These are phyloP conservation scores for Lactifluus volemus DNA, from an alignment of 768 basidiomycete species.

Conservation along the genomic window DNA sequence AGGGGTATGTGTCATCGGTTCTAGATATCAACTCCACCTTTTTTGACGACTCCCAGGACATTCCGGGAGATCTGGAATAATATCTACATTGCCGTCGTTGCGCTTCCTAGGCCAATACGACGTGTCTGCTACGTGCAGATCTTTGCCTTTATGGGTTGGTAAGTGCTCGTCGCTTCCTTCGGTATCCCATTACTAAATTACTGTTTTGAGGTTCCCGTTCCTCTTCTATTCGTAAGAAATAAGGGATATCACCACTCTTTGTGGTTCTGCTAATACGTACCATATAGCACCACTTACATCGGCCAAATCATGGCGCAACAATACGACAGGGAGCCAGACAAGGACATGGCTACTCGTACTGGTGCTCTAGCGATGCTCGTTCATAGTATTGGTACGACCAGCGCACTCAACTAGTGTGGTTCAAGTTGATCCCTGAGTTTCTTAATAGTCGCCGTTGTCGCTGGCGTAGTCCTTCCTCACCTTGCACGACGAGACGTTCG, in stretches of 20 bases:
- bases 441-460: conserved; percentile 66
- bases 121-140: conserved; percentile 90
- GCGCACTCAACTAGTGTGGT: conserved; percentile 20
- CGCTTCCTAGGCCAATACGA: conserved; percentile 75
- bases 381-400: conserved; percentile 69
- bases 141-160: conserved; percentile 97
- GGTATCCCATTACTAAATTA: conserved; percentile 3
- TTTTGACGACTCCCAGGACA: conserved; percentile 33
- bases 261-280: not conserved
- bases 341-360: conserved; percentile 73
- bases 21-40: not conserved
- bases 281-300: conserved; percentile 76
- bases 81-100: conserved; percentile 62
- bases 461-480: conserved; percentile 74
- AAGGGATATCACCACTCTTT: not conserved
- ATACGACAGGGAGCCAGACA: conserved; percentile 60
- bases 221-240: conserved; percentile 74
- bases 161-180: conserved; percentile 21
- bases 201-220: conserved; percentile 73
- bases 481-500: conserved; percentile 76
- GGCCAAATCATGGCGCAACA: conserved; percentile 91
- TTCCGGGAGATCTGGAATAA: conserved; percentile 69
- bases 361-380: conserved; percentile 87
- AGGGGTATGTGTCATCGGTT: conserved; percentile 19
- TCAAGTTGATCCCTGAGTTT: conserved; percentile 12